Base-by-base conservation (phyloP, 371 early-diverging fungal genomes). In the Mucor racemosus region DNA sequence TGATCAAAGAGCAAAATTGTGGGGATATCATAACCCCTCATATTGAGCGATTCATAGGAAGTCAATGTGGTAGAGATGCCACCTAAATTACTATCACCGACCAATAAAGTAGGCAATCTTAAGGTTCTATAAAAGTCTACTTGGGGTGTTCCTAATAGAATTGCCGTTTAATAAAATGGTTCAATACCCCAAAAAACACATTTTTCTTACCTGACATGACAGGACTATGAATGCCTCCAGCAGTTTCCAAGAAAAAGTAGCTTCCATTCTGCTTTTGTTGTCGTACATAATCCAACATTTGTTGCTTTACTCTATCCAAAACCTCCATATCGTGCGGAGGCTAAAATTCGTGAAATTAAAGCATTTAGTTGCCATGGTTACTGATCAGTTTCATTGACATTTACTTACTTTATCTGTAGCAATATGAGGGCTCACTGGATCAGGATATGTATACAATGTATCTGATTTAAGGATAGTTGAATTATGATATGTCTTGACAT, bases 61-160 rank as follows among this genome's bases (percentile, higher is more conserved):
- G 91, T 83, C 34, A 93, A 62, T 5, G 95, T 93, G 4, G 95
- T 92, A 0, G 92, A 91, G 61, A 95, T 93, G 1, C 94, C 94
- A 36, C 94, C 94, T 1, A 95, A 77, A 11, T 85, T 78, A 44
- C 89, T 78, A 74, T 93, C 95, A 21, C 94, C 95, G 31, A 94
- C 74, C 0, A 95, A 80, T 14, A 95, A 68, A 11, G 87, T 84
- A 9, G 94, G 93, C 7, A 91, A 72, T 26, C 91, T 84, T 8
- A 93, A 76, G 5, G 87, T 78, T n/a, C 93, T 84, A 76, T 91
- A 93, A 66, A 90, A 88, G 46, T 86, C 86, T 13, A 84, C 84
- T 73, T 95, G 95, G 21, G 90, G 76, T 34, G 87, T 85, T 14
- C 87, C 86, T 86, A 40, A 38, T 38, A 38, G 9, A 11, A 38